Evolutionary conservation across 805 yeast genomes (phyloP).

Genomic region (Myxozyma neotropica): DNA sequence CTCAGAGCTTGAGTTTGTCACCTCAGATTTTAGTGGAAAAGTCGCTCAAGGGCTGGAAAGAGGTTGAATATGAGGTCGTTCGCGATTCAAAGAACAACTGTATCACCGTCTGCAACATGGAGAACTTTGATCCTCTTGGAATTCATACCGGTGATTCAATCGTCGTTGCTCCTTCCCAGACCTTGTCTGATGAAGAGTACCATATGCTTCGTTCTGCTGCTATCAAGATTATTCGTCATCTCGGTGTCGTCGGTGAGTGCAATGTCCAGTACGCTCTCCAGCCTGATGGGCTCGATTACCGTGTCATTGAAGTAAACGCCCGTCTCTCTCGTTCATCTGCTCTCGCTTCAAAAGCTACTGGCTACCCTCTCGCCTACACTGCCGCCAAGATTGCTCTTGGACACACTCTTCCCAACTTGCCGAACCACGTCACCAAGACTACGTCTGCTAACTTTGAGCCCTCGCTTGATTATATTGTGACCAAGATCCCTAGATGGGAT

Average conservation of each 20-base stretch:
- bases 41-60: conserved; percentile 98
- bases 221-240: conserved; percentile 92
- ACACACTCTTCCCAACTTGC: conserved; percentile 90
- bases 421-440: conserved; percentile 94
- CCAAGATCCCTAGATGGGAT: conserved; percentile 99
- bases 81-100: conserved; percentile 96
- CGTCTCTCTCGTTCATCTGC: conserved; percentile 97
- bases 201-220: conserved; percentile 98
- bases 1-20: conserved; percentile 84
- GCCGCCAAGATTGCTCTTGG: conserved; percentile 97
- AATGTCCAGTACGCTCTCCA: conserved; percentile 96
- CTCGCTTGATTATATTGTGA: conserved; percentile 92
- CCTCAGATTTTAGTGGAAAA: conserved; percentile 92
- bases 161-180: conserved; percentile 98
- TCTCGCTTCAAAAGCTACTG: conserved; percentile 97
- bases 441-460: conserved; percentile 98
- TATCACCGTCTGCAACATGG: conserved; percentile 99
- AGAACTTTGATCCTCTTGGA: conserved; percentile 97
- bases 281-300: conserved; percentile 92
- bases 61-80: conserved; percentile 97
- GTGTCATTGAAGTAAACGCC: conserved; percentile 97
- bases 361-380: conserved; percentile 97
- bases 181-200: conserved; percentile 94
- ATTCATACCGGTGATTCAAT: conserved; percentile 99
- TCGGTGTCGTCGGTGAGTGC: conserved; percentile 99